Base-by-base conservation (phyloP, 2,329 filamentous ascomycete genomes). In the Penicillium sclerotigenum region DNA sequence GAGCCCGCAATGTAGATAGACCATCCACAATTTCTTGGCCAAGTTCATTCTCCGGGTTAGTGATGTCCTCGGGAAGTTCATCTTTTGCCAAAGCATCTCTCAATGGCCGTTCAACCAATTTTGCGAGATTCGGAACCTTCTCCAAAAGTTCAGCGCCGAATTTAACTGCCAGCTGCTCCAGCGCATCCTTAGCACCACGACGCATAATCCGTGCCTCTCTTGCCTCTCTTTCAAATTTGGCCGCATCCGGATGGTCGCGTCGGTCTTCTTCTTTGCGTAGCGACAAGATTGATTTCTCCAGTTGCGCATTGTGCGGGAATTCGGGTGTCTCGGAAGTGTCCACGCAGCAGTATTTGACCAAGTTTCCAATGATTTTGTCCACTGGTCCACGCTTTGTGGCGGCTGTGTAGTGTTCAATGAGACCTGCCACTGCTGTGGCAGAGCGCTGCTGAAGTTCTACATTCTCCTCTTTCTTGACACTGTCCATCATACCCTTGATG, bases 401-500 rank as follows among this genome's bases (percentile, higher is more conserved):
- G 40, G 86, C 83, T 4, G 91, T 91, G 66, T 97, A 94, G 22
- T 94, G 81, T 62, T 90, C 87, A n/a, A 99, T 87, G 20, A 97
- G 84, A 37, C 83, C 84, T 6, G 91, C 90, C 50, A 99, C 89
- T 3, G 91, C 92, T 14, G 84, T 85, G 2, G 92, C 90, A 28
- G 93, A 96, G 24, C 93, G 88, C 65, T 84, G 85, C 72, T 99
- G 94, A 1, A 99, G 80, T 63, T 94, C 90, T 28, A 88, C 76
- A 67, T 95, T 97, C 66, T 97, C 94, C 71, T 99, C 95, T 36
- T 86, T 87, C 75, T 97, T 99, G 69, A 99, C 84, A 68, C 93
- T 97, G 72, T 99, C 94, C 94, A 99, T 99, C 74, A 99, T 89
- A 2, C 87, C 90, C 75, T 96, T 97, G 76, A 99, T 99, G 13